Evolutionary conservation across 2,329 filamentous ascomycete species (phyloP).

Genomic region (Elsinoe fawcettii): DNA sequence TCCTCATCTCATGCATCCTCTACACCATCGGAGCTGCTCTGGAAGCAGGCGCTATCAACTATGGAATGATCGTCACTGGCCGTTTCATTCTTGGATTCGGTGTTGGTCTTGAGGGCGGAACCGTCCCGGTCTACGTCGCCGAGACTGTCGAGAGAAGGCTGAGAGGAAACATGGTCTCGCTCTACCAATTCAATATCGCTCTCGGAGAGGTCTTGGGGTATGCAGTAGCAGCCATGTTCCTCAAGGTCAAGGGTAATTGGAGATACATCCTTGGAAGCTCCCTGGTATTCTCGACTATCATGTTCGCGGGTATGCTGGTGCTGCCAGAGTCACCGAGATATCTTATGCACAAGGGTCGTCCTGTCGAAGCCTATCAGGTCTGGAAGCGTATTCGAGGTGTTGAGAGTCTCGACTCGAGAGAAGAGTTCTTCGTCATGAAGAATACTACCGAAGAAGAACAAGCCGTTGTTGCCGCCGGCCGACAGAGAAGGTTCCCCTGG

Average conservation of each 20-base stretch:
- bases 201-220: constrained; percentile 67
- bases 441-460: constrained; percentile 51
- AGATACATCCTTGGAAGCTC: constrained; percentile 59
- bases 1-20: constrained; percentile 60
- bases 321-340: constrained; percentile 63
- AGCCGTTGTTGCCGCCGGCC: constrained; percentile 43
- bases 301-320: constrained; percentile 53
- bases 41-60: constrained; percentile 60
- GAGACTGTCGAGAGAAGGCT: constrained; percentile 61
- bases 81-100: constrained; percentile 63
- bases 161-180: constrained; percentile 63
- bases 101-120: constrained; percentile 57
- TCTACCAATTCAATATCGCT: constrained; percentile 71
- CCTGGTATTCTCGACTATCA: constrained; percentile 19
- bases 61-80: constrained; percentile 61
- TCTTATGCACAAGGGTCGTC: constrained; percentile 59
- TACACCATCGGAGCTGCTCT: constrained; percentile 64
- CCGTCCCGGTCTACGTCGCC: constrained; percentile 66
- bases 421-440: constrained; percentile 68
- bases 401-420: constrained; percentile 48
- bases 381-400: constrained; percentile 66
- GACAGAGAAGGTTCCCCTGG: constrained; percentile 56
- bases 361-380: constrained; percentile 55
- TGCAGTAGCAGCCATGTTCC: constrained; percentile 64
- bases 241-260: constrained; percentile 63